Conservation (phyloP, 805 yeast genomes). For the Candida methanosorbosa region DNA sequence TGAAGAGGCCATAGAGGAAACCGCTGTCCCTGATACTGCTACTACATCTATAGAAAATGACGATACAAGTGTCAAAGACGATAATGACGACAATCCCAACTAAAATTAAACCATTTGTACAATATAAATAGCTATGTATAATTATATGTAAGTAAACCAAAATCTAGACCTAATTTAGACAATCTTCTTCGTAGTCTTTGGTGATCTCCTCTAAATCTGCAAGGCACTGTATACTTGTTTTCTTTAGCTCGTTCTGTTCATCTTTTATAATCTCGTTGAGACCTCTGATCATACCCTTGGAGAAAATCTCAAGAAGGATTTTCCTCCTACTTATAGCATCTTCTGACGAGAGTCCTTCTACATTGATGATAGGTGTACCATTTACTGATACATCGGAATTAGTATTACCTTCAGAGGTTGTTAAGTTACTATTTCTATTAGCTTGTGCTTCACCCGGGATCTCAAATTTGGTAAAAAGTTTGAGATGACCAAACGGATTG, state of each 20-base stretch:
- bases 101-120: background rate
- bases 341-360: conserved; percentile 45
- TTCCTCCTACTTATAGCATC: conserved; percentile 49
- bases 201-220: conserved; percentile 9
- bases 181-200: conserved; percentile 9
- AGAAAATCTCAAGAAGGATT: conserved; percentile 45
- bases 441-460: no score
- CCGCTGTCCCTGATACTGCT: background rate
- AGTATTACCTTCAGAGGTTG: no score
- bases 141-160: background rate
- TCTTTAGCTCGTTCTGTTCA: conserved; percentile 24
- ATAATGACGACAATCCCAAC: background rate
- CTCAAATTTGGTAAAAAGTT: conserved; percentile 40
- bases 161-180: conserved; percentile 1
- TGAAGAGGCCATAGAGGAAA: background rate
- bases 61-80: background rate
- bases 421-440: no score
- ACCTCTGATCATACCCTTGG: conserved; percentile 39
- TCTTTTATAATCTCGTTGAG: conserved; percentile 46
- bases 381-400: no score
- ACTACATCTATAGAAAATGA: background rate
- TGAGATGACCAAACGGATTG: conserved; percentile 56
- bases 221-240: conserved; percentile 8
- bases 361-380: conserved; percentile 19
- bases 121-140: background rate